Evolutionary conservation across 805 yeast species (phyloP).

Genomic region (Candida namnaoensis): DNA sequence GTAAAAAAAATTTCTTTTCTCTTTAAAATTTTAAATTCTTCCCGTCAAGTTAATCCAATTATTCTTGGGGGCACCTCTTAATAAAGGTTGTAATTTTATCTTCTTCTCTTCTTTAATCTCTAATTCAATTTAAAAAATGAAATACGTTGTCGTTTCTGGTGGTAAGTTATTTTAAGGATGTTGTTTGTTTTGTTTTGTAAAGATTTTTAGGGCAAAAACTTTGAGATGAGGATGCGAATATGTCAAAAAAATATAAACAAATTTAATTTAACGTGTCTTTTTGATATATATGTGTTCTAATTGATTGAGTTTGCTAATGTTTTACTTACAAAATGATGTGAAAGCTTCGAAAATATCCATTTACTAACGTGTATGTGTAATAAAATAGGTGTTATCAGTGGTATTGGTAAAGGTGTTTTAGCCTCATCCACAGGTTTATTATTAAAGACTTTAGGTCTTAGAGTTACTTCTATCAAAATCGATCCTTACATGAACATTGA

Average conservation of each 20-base stretch:
- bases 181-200: background rate
- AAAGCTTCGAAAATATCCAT: no score
- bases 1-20: no score
- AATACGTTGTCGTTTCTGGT: slow-evolving; percentile 98
- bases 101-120: background rate
- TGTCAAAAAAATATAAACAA: no score
- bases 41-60: background rate
- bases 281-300: no score
- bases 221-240: no score
- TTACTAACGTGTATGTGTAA: no score
- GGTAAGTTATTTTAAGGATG: slow-evolving; percentile 32
- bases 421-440: slow-evolving; percentile 97
- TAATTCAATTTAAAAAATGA: slow-evolving; percentile 42
- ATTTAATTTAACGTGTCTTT: no score
- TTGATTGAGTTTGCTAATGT: no score
- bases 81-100: background rate
- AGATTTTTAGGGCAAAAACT: no score
- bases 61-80: background rate
- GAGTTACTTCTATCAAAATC: slow-evolving; percentile 95
- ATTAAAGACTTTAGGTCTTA: slow-evolving; percentile 85
- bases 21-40: background rate
- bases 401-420: slow-evolving; percentile 97
- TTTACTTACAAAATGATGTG: no score
- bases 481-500: slow-evolving; percentile 99
- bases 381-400: slow-evolving; percentile 76